These are phyloP conservation scores for Talaromyces trachyspermus DNA, from an alignment of 495 filamentous ascomycete genomes.

Conservation along the genomic window DNA sequence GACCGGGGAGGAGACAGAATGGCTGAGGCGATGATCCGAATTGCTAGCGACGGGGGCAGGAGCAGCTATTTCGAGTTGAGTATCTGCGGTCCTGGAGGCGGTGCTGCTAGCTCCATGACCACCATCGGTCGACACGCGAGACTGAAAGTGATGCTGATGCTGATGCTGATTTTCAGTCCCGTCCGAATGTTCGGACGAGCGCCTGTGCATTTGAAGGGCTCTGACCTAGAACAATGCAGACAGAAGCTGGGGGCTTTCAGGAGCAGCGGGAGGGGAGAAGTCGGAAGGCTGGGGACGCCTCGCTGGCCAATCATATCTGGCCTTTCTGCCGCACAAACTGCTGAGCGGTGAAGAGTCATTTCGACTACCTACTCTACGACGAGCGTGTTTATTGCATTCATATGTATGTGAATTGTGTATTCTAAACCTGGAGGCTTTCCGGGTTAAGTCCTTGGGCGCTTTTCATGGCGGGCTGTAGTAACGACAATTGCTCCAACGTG, in stretches of 20 bases:
- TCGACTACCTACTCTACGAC: too few species aligned
- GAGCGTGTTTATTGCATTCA: too few species aligned
- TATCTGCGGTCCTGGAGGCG: slow-evolving; percentile 32
- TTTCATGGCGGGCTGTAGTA: background rate
- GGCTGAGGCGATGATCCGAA: slow-evolving; percentile 9
- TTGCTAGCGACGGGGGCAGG: background rate
- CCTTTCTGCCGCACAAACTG: too few species aligned
- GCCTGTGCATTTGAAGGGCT: slow-evolving; percentile 45
- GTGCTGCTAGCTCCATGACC: slow-evolving; percentile 26
- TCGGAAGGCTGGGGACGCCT: too few species aligned
- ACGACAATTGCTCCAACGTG: background rate
- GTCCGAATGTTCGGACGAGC: slow-evolving; percentile 44
- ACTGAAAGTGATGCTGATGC: slow-evolving; percentile 31
- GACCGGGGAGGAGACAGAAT: slow-evolving; percentile 37
- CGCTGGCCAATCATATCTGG: too few species aligned
- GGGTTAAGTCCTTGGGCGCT: background rate
- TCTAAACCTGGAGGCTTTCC: too few species aligned
- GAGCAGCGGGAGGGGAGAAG: too few species aligned
- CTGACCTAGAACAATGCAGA: too few species aligned
- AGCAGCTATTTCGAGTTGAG: slow-evolving; percentile 16
- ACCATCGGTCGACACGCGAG: slow-evolving; percentile 21
- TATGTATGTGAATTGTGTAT: too few species aligned
- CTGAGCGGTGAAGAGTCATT: too few species aligned
- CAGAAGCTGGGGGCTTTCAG: slow-evolving; percentile 13
- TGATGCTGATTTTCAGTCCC: slow-evolving; percentile 37